Evolutionary conservation across 495 filamentous ascomycete genomes (phyloP).

Genomic region (Xylaria grammica): DNA sequence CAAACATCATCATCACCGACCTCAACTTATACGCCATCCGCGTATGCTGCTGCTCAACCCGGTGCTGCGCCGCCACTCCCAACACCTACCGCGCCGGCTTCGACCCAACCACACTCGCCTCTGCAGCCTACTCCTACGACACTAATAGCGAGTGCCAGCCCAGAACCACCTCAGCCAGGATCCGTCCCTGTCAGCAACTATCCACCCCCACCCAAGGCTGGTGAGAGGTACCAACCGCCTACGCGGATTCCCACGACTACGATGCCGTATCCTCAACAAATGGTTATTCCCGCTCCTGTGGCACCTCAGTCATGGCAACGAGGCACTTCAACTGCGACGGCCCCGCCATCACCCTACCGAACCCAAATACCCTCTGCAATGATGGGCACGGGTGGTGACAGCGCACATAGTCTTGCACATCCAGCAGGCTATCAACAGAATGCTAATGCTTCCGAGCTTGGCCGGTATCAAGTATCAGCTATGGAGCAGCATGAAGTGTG

Average conservation of each 20-base stretch:
- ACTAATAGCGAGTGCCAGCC: slow-evolving; percentile 36
- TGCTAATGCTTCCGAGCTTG: slow-evolving; percentile 51
- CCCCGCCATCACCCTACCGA: slow-evolving; percentile 27
- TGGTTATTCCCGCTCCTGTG: slow-evolving; percentile 45
- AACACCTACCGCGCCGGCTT: slow-evolving; percentile 36
- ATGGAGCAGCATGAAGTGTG: slow-evolving; percentile 34
- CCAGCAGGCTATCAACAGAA: slow-evolving; percentile 64
- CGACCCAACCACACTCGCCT: slow-evolving; percentile 30
- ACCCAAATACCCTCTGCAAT: slow-evolving; percentile 20
- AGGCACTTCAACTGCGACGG: slow-evolving; percentile 40
- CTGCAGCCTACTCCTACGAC: slow-evolving; percentile 39
- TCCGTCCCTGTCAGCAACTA: slow-evolving; percentile 49
- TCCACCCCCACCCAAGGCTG: slow-evolving; percentile 63
- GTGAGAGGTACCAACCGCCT: slow-evolving; percentile 46
- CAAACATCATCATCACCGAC: slow-evolving; percentile 46
- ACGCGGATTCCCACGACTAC: slow-evolving; percentile 28
- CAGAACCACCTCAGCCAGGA: slow-evolving; percentile 68
- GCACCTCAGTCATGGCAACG: slow-evolving; percentile 39
- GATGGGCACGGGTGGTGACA: slow-evolving; percentile 10
- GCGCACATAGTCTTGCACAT: slow-evolving; percentile 44
- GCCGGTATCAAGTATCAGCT: slow-evolving; percentile 39
- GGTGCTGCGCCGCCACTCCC: slow-evolving; percentile 43
- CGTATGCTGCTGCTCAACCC: slow-evolving; percentile 55
- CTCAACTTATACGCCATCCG: slow-evolving; percentile 27
- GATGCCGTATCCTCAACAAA: slow-evolving; percentile 48